Evolutionary conservation across 768 basidiomycete genomes (phyloP).

Genomic region (Boletus insuetus): DNA sequence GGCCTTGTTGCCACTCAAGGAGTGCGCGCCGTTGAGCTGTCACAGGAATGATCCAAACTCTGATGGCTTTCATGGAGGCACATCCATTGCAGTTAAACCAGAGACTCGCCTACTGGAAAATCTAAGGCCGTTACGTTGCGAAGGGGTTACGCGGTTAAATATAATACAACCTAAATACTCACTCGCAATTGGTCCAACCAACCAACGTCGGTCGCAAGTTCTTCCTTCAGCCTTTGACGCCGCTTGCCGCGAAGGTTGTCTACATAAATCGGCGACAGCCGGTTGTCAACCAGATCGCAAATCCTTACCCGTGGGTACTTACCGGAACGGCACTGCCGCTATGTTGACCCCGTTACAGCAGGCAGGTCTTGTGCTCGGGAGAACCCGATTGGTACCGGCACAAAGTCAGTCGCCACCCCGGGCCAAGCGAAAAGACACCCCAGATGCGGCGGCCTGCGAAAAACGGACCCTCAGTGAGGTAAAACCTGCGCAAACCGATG

Average conservation of each 20-base stretch:
- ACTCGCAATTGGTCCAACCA: background rate
- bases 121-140: background rate
- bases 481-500: background rate
- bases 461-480: background rate
- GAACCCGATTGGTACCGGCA: background rate
- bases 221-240: constrained; percentile 1
- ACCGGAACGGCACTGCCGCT: background rate
- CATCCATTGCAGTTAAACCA: background rate
- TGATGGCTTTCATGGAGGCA: background rate
- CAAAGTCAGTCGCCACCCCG: background rate
- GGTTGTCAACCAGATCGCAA: constrained; percentile 7
- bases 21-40: background rate
- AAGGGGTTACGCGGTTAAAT: background rate
- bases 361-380: background rate
- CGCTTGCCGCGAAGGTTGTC: background rate
- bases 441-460: too few relatives aligned
- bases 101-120: background rate
- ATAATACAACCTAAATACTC: background rate
- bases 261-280: background rate
- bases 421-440: too few relatives aligned
- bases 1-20: background rate
- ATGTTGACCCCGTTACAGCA: background rate
- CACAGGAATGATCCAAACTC: background rate
- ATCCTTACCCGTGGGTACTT: background rate
- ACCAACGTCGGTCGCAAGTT: background rate